These are phyloP conservation scores for Stephania yunnanensis DNA, from an alignment of 164 flowering plant genomes.

Conservation along the genomic window DNA sequence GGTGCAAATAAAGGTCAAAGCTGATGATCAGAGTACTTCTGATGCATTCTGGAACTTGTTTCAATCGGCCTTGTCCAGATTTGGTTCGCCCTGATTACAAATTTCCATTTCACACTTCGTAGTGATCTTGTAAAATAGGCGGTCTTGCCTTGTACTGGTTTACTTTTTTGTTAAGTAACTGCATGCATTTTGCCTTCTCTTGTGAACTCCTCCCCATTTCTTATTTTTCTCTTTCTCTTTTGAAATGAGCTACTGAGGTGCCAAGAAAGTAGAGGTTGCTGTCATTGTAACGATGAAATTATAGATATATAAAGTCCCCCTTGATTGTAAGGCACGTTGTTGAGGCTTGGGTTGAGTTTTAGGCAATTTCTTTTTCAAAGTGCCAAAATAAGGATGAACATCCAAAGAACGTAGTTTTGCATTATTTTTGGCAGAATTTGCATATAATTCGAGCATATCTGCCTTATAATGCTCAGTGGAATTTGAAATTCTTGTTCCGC, in stretches of 20 bases:
- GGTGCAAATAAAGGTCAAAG: slow-evolving; percentile 80
- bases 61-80: slow-evolving; percentile 62
- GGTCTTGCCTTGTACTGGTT: not conserved
- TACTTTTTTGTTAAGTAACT: not conserved
- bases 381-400: not conserved
- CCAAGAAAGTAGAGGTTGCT: not conserved
- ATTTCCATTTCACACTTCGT: not conserved
- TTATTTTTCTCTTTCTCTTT: not conserved
- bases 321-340: not conserved
- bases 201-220: not conserved
- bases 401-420: too few species aligned
- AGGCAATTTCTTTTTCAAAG: too few species aligned
- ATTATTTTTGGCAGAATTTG: too few species aligned
- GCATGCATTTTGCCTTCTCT: not conserved
- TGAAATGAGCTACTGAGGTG: not conserved
- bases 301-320: not conserved
- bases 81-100: slow-evolving; percentile 35
- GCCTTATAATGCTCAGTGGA: too few species aligned
- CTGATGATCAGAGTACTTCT: slow-evolving; percentile 71
- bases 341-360: not conserved
- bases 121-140: not conserved
- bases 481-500: too few species aligned
- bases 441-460: too few species aligned
- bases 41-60: slow-evolving; percentile 65
- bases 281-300: not conserved